Percentiles rank a stretch among this genome's conserved stretches.
Conservation (phyloP, 331 rosid genomes). For the Quercus phellos region DNA sequence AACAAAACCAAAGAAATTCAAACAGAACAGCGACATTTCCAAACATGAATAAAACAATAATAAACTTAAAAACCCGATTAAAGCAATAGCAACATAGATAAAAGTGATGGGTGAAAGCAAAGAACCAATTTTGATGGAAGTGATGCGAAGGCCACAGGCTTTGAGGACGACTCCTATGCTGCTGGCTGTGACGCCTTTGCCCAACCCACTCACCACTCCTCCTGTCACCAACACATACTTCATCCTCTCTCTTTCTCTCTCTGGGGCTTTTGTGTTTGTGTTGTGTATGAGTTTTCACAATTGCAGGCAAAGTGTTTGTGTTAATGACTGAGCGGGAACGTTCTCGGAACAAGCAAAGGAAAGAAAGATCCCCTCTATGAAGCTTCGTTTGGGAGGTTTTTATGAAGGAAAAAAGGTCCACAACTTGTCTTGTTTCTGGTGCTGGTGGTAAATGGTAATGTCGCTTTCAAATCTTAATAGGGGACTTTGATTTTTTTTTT, state of each 20-base stretch:
- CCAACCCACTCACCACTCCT: slow-evolving; percentile 96
- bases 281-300: neutral
- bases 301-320: slow-evolving; percentile 37
- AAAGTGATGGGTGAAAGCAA: neutral
- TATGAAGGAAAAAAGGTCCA: neutral
- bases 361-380: too few species aligned
- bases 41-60: neutral
- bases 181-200: slow-evolving; percentile 99
- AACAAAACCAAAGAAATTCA: neutral
- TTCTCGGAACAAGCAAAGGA: too few species aligned
- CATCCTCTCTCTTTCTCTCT: slow-evolving; percentile 31
- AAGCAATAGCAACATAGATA: neutral
- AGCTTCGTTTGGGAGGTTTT: too few species aligned
- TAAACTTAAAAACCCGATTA: neutral
- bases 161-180: slow-evolving; percentile 94
- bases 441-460: neutral
- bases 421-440: neutral
- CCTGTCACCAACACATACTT: slow-evolving; percentile 89
- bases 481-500: neutral
- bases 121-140: slow-evolving; percentile 93
- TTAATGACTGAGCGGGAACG: slow-evolving; percentile 50
- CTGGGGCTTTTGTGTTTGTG: neutral
- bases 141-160: slow-evolving; percentile 91
- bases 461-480: slow-evolving; percentile 7
- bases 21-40: neutral